phyloP scores from a whole-genome alignment of 2,329 filamentous ascomycete species.

The Monosporascus sp. region DNA sequence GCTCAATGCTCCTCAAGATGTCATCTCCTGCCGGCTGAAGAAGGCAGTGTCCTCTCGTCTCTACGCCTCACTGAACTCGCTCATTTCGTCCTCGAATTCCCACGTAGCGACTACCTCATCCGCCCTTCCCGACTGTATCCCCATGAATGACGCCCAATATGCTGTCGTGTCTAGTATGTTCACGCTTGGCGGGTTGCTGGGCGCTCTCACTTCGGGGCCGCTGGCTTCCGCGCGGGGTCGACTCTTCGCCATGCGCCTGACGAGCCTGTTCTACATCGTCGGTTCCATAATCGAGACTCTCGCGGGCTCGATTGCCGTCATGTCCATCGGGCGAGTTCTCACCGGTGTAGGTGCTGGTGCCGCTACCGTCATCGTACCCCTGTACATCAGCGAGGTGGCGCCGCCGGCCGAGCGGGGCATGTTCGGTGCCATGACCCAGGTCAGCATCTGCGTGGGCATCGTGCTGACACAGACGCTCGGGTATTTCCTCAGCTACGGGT shows the following conservation, averaged over 20 bases:
- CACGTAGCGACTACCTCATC: constrained; percentile 16
- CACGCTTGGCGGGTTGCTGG: constrained; percentile 80
- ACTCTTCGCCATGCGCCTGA: constrained; percentile 68
- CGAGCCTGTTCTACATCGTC: constrained; percentile 67
- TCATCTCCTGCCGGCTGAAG: constrained; percentile 73
- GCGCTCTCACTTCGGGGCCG: constrained; percentile 74
- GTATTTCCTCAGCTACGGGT: constrained; percentile 76
- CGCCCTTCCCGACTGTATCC: constrained; percentile 70
- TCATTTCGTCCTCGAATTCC: constrained; percentile 20
- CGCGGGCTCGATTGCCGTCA: constrained; percentile 57
- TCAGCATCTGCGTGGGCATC: constrained; percentile 91
- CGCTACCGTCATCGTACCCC: constrained; percentile 84
- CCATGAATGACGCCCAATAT: constrained; percentile 77
- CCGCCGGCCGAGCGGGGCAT: constrained; percentile 70
- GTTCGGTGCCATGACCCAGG: constrained; percentile 80
- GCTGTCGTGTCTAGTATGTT: constrained; percentile 86
- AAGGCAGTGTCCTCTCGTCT: constrained; percentile 39
- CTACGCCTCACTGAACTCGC: constrained; percentile 18
- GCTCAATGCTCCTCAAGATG: constrained; percentile 89
- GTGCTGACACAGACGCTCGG: constrained; percentile 77
- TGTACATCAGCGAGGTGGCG: constrained; percentile 90
- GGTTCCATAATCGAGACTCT: constrained; percentile 74
- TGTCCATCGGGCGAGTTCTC: constrained; percentile 71
- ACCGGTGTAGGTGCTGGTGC: constrained; percentile 82
- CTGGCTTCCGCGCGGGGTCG: constrained; percentile 74